Evolutionary conservation across 2,329 filamentous ascomycete species (phyloP).

Genomic region (Aspergillus ochraceoroseus): DNA sequence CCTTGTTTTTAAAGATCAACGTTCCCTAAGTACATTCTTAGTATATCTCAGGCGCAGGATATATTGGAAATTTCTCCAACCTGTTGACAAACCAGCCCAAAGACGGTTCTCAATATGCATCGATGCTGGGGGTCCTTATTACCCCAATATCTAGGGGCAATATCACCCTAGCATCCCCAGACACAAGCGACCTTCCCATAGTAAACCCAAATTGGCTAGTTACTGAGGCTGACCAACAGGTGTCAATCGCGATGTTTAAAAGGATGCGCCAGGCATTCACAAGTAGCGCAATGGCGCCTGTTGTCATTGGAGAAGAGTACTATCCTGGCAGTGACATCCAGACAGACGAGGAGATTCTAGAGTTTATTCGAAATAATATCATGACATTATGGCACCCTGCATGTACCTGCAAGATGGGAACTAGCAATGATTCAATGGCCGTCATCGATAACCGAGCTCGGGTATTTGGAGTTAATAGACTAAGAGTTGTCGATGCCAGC

Average conservation of each 20-base stretch:
- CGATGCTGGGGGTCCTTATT: constrained; percentile 34
- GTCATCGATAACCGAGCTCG: constrained; percentile 32
- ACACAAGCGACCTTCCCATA: constrained; percentile 35
- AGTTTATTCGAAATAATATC: constrained; percentile 24
- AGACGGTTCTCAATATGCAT: constrained; percentile 33
- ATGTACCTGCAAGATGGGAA: constrained; percentile 40
- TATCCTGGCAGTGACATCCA: constrained; percentile 35
- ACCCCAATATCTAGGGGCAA: constrained; percentile 45
- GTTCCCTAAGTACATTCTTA: constrained; percentile 3
- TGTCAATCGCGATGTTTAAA: constrained; percentile 43
- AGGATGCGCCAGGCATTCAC: constrained; percentile 38
- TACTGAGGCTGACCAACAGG: constrained; percentile 39
- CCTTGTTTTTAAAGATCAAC: background rate
- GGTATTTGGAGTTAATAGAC: constrained; percentile 29
- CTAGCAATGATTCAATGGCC: constrained; percentile 24
- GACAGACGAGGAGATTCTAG: constrained; percentile 41
- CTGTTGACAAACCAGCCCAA: constrained; percentile 11
- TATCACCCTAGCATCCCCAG: constrained; percentile 40
- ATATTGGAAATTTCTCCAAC: constrained; percentile 16
- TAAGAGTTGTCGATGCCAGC: constrained; percentile 36
- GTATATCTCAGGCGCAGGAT: constrained; percentile 23
- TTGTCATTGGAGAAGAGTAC: constrained; percentile 33
- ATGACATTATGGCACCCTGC: constrained; percentile 34
- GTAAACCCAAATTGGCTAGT: constrained; percentile 47
- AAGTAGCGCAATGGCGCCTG: constrained; percentile 22